Percentiles rank a stretch among this genome's conserved stretches.
Evolutionary conservation across 1,284 basidiomycete species (phyloP).

Genomic region (Boletus smithii): DNA sequence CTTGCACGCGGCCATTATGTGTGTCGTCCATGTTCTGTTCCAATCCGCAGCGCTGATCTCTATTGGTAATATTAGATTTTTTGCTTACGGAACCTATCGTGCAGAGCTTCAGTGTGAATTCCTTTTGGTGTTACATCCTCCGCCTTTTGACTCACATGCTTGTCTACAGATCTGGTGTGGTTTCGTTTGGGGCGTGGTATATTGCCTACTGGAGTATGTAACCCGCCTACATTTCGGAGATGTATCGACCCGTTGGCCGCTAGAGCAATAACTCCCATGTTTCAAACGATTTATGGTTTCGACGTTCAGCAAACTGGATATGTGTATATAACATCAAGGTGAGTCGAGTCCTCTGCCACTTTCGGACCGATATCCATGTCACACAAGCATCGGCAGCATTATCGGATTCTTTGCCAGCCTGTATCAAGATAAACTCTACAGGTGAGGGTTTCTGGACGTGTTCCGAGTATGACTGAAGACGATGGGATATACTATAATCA

Average conservation of each 20-base stretch:
- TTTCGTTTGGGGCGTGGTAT: constrained; percentile 77
- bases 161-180: constrained; percentile 64
- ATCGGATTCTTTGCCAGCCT: constrained; percentile 58
- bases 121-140: neutral
- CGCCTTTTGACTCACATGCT: neutral
- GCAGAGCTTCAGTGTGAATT: constrained; percentile 62
- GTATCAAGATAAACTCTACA: constrained; percentile 66
- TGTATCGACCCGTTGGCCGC: neutral
- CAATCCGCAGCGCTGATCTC: constrained; percentile 1
- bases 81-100: constrained; percentile 77
- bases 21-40: constrained; percentile 27
- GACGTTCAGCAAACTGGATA: constrained; percentile 61
- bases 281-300: constrained; percentile 62
- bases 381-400: constrained; percentile 56
- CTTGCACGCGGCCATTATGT: constrained; percentile 69
- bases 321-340: constrained; percentile 60
- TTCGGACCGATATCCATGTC: neutral
- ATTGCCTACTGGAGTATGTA: constrained; percentile 60
- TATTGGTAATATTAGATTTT: constrained; percentile 41
- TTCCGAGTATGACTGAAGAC: neutral
- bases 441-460: constrained; percentile 35
- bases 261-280: constrained; percentile 63
- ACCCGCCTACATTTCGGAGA: neutral
- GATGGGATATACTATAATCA: constrained; percentile 4
- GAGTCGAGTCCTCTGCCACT: constrained; percentile 26